Conservation (phyloP, 176 grass and related monocot genomes). For the Ananas comosus region DNA sequence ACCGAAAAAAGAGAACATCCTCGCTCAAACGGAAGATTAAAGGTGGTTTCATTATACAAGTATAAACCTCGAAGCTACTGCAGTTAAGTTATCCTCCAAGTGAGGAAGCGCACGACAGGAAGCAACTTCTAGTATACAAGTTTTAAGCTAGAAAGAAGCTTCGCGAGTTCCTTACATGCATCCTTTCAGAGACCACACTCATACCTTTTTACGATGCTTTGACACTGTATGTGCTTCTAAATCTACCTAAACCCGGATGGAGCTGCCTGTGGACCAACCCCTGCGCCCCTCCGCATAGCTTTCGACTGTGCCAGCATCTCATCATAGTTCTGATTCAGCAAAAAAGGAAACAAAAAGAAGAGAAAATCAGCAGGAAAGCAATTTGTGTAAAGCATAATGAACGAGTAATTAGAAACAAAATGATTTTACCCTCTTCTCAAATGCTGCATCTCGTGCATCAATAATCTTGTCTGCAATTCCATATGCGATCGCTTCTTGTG, state of each 20-base stretch:
- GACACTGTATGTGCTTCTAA: too few species aligned
- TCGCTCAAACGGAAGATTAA: too few species aligned
- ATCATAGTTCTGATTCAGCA: neutral
- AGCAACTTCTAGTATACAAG: too few species aligned
- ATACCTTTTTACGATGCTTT: too few species aligned
- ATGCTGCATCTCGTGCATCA: constrained; percentile 48
- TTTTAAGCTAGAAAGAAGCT: too few species aligned
- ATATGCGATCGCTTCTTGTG: constrained; percentile 68
- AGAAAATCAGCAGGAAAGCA: too few species aligned
- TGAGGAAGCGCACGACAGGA: neutral
- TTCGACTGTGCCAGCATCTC: neutral
- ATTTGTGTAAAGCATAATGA: too few species aligned
- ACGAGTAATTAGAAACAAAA: neutral
- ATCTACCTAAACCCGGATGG: neutral
- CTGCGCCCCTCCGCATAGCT: neutral
- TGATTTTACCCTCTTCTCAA: constrained; percentile 37
- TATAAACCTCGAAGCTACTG: neutral
- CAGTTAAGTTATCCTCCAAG: neutral
- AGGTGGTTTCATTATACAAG: too few species aligned
- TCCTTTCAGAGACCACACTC: too few species aligned
- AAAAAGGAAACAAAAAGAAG: too few species aligned
- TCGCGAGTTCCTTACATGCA: too few species aligned
- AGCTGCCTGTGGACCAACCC: neutral
- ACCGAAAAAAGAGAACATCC: too few species aligned
- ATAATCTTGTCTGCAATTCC: constrained; percentile 78